A percentile compares a stretch with the other conserved stretches of the same genome.
phyloP scores from a whole-genome alignment of 108 stramenopile species.

The Skeletonema marinoi region DNA sequence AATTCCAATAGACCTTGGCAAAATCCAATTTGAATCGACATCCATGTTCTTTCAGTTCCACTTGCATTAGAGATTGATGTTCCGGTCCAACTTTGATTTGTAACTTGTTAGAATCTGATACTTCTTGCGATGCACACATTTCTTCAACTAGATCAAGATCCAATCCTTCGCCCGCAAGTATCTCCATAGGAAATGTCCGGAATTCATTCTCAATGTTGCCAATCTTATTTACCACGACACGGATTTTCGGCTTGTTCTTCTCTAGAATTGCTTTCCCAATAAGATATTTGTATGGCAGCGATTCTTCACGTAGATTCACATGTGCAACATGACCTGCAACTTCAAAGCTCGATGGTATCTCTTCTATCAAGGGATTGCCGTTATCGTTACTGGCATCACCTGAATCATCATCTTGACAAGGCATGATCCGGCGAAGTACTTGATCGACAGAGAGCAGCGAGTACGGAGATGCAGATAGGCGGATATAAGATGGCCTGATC shows the following conservation, averaged over 20 bases:
- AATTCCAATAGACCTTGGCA: slow-evolving; percentile 97
- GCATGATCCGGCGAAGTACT: slow-evolving; percentile 71
- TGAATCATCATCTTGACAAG: slow-evolving; percentile 11
- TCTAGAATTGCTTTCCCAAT: slow-evolving; percentile 94
- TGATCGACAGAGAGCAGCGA: slow-evolving; percentile 66
- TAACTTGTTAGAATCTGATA: slow-evolving; percentile 31
- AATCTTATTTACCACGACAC: slow-evolving; percentile 95
- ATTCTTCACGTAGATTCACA: slow-evolving; percentile 90
- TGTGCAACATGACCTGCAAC: slow-evolving; percentile 94
- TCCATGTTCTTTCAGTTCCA: slow-evolving; percentile 88
- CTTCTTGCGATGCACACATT: slow-evolving; percentile 15
- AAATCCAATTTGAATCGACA: slow-evolving; percentile 92
- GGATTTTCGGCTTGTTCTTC: slow-evolving; percentile 83
- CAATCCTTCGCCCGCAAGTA: slow-evolving; percentile 78
- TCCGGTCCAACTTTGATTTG: slow-evolving; percentile 32
- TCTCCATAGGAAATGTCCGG: slow-evolving; percentile 97
- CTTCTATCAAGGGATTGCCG: slow-evolving; percentile 28
- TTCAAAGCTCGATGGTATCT: slow-evolving; percentile 93
- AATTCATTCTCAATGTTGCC: slow-evolving; percentile 91
- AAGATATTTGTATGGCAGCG: slow-evolving; percentile 87
- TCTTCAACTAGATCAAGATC: slow-evolving; percentile 17
- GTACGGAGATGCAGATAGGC: slow-evolving; percentile 25
- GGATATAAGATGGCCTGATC: slow-evolving; percentile 25
- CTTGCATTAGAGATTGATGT: slow-evolving; percentile 46
- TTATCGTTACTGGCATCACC: not conserved